Evolutionary conservation across 169 alveolate species (phyloP), one percentile per base, ranked within the genome.

Genomic region (Plasmodium reichenowi): DNA sequence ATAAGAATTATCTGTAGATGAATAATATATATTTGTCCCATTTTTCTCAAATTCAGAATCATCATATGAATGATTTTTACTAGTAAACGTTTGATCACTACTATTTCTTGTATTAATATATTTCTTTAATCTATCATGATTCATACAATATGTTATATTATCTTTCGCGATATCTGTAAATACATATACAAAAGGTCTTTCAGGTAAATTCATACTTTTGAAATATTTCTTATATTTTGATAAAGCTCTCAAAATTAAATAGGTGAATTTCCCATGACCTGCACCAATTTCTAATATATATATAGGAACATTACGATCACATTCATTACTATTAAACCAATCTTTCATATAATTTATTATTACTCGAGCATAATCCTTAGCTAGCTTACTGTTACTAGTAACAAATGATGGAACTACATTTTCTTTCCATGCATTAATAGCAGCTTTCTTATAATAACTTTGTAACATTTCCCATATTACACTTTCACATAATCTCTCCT

Each of bases 341-440:
- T 95, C 97, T 71, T 76, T 92, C 78, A 95, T 92, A 86, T 93
- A 95, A 78, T 88, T 93, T 60, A 93, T 78, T 88, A 95, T 95
- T 20, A 95, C 92, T 50, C 95, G 75, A 1, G 97, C 97, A 80
- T 95, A 95, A 38, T 94, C 93, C 48, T 92, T 88, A n/a, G 95
- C 95, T 80, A 95, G 94, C 52, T 95, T 95, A 56, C 93, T 76
- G 72, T 95, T 95, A 74, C 96, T 94, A 15, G 97, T 95, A 15
- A 95, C 96, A 52, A 95, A 95, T 43, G 96, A 92, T 15, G 97
- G 97, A 15, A 95, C 97, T 32, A 88, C 88, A 71, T 95, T 93
- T 68, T 94, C 93, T 22, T 95, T 89, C 96, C 96, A 95, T 32
- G 97, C 97, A 86, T 93, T 95, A 60, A 95, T 94, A 2, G 97